Evolutionary conservation across 31 red algal species (phyloP).

Genomic region (Bonnemaisonia californica): DNA sequence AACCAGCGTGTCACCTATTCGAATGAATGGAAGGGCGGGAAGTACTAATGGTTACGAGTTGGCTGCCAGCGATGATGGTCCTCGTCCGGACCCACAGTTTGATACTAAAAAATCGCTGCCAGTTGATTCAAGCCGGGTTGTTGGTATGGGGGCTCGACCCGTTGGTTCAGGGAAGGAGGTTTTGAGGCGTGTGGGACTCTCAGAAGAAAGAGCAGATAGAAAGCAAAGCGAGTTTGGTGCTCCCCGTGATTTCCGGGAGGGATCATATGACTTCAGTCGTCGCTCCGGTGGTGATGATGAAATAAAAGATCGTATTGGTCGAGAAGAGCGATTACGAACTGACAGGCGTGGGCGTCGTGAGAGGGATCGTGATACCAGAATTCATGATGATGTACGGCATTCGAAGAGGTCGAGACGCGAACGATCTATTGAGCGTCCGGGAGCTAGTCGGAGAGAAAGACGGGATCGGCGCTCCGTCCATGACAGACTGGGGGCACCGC

Average conservation of each 20-base stretch:
- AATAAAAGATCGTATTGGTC: background rate
- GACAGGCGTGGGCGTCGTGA: conserved; percentile 32
- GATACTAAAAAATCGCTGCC: background rate
- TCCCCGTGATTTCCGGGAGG: background rate
- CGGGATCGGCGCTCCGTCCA: conserved; percentile 23
- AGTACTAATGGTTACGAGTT: background rate
- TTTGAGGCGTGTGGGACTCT: background rate
- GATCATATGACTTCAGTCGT: background rate
- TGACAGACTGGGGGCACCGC: conserved; percentile 28
- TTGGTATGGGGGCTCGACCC: background rate
- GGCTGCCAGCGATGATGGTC: background rate
- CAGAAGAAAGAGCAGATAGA: background rate
- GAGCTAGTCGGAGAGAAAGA: conserved; percentile 22
- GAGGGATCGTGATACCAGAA: conserved; percentile 17
- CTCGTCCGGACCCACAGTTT: background rate
- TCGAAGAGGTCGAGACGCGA: conserved; percentile 29
- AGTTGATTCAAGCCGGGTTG: background rate
- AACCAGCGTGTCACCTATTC: background rate
- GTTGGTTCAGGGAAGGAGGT: background rate
- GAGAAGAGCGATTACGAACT: background rate
- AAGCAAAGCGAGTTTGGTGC: background rate
- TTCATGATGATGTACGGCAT: conserved; percentile 28
- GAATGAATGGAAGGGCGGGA: background rate
- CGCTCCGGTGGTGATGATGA: background rate
- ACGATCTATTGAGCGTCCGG: background rate